Conservation (phyloP, 2,329 filamentous ascomycete genomes). For the Emergomyces pasteurianus region DNA sequence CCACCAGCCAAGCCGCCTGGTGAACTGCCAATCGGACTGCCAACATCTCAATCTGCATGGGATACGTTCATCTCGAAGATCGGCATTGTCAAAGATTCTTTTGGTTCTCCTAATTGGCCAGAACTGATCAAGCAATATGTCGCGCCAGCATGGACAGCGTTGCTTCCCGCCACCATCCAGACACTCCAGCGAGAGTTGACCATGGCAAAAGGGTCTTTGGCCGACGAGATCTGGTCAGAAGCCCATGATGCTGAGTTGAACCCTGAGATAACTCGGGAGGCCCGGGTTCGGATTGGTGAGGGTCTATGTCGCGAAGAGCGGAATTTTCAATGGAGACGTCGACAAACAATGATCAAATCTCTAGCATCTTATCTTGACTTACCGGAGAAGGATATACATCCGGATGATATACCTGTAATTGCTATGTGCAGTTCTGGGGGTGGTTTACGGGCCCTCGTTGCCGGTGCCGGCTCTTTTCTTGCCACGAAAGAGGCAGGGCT, state of each 20-base stretch:
- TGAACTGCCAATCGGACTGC: slow-evolving; percentile 7
- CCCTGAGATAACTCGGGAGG: slow-evolving; percentile 75
- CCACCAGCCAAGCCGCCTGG: slow-evolving; percentile 10
- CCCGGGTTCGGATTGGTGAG: slow-evolving; percentile 67
- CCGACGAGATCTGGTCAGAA: slow-evolving; percentile 87
- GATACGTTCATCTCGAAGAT: slow-evolving; percentile 40
- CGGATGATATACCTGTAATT: slow-evolving; percentile 84
- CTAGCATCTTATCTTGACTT: slow-evolving; percentile 73
- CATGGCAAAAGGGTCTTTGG: slow-evolving; percentile 74
- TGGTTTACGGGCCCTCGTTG: slow-evolving; percentile 77
- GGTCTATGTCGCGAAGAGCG: slow-evolving; percentile 77
- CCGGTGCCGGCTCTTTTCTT: slow-evolving; percentile 76
- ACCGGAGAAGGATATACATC: slow-evolving; percentile 68
- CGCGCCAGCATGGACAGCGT: slow-evolving; percentile 69
- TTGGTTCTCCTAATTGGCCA: slow-evolving; percentile 31
- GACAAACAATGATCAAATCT: slow-evolving; percentile 55
- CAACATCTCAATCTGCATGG: slow-evolving; percentile 31
- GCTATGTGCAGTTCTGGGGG: slow-evolving; percentile 92
- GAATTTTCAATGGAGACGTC: slow-evolving; percentile 57
- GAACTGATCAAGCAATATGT: slow-evolving; percentile 56
- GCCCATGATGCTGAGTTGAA: slow-evolving; percentile 73
- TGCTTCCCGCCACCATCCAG: slow-evolving; percentile 61
- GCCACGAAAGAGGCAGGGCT: slow-evolving; percentile 76
- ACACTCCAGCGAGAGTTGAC: slow-evolving; percentile 84
- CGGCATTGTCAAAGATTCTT: slow-evolving; percentile 27